Evolutionary conservation across 352 stramenopile species (phyloP).

Genomic region (Pythium volutum): DNA sequence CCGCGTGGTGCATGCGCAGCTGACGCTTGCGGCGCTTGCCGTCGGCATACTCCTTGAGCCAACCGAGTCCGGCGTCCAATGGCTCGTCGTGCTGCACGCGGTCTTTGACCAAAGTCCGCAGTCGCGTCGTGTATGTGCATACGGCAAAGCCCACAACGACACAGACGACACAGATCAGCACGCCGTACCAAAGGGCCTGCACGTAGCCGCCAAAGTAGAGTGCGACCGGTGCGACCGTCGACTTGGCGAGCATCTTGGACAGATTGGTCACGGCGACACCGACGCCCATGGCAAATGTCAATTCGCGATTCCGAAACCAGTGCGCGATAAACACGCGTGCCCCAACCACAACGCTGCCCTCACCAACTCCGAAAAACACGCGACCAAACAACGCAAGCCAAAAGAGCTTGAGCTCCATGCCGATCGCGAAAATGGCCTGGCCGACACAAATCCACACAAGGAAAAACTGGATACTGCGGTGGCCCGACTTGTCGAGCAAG

Average conservation of each 20-base stretch:
- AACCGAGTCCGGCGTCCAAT: slow-evolving; percentile 54
- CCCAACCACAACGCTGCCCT: slow-evolving; percentile 78
- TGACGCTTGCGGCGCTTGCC: slow-evolving; percentile 56
- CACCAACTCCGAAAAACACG: slow-evolving; percentile 80
- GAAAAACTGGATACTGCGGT: slow-evolving; percentile 76
- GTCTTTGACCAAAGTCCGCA: slow-evolving; percentile 66
- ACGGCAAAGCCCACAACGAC: slow-evolving; percentile 52
- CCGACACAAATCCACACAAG: slow-evolving; percentile 79
- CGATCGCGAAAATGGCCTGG: slow-evolving; percentile 74
- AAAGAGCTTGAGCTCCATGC: slow-evolving; percentile 68
- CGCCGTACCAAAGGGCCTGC: slow-evolving; percentile 80
- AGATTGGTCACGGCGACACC: slow-evolving; percentile 88
- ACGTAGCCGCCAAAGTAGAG: slow-evolving; percentile 86
- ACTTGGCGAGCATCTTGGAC: slow-evolving; percentile 90
- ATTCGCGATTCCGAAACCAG: slow-evolving; percentile 77
- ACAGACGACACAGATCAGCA: slow-evolving; percentile 53
- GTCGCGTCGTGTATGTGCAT: slow-evolving; percentile 52
- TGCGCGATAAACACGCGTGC: slow-evolving; percentile 80
- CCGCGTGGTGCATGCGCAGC: slow-evolving; percentile 27
- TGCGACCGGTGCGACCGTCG: slow-evolving; percentile 81
- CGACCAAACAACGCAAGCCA: slow-evolving; percentile 79
- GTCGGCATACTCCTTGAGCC: slow-evolving; percentile 69
- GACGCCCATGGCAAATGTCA: slow-evolving; percentile 89
- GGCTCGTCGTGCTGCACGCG: slow-evolving; percentile 51
- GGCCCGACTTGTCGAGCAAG: slow-evolving; percentile 75